These are phyloP conservation scores for Lecanoromycetidae sp. DNA, from an alignment of 2,329 filamentous ascomycete genomes.

Conservation along the genomic window DNA sequence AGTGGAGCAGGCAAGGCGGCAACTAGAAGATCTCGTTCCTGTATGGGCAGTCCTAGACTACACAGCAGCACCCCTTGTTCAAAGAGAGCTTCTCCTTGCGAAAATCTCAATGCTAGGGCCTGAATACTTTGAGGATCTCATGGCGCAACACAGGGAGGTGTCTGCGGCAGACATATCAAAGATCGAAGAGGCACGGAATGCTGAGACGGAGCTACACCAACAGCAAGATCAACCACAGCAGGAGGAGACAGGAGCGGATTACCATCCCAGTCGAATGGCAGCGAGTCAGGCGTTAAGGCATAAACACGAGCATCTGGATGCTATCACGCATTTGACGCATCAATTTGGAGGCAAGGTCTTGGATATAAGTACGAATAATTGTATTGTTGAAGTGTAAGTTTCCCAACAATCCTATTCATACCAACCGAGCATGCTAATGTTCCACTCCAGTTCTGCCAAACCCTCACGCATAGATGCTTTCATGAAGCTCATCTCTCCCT, in stretches of 20 bases:
- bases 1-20: conserved; percentile 88
- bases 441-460: conserved; percentile 64
- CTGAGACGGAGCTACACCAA: conserved; percentile 20
- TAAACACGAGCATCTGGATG: conserved; percentile 94
- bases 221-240: conserved; percentile 14
- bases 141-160: conserved; percentile 92
- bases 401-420: background rate
- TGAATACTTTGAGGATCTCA: conserved; percentile 95
- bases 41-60: conserved; percentile 99
- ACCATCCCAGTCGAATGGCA: conserved; percentile 78
- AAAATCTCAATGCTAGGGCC: conserved; percentile 95
- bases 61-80: conserved; percentile 79
- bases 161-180: conserved; percentile 38
- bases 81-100: conserved; percentile 86
- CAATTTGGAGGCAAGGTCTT: conserved; percentile 96
- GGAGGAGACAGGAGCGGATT: conserved; percentile 43
- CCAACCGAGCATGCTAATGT: background rate
- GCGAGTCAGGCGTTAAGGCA: conserved; percentile 81
- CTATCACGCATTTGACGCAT: conserved; percentile 91
- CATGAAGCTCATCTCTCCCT: conserved; percentile 86
- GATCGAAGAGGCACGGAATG: conserved; percentile 34
- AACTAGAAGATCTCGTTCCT: conserved; percentile 91
- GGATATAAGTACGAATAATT: conserved; percentile 96
- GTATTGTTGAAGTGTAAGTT: conserved; percentile 90
- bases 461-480: conserved; percentile 90